Percentiles rank a stretch among this genome's conserved stretches.
These are phyloP conservation scores for Glonium stellatum DNA, from an alignment of 495 filamentous ascomycete genomes.

Conservation along the genomic window DNA sequence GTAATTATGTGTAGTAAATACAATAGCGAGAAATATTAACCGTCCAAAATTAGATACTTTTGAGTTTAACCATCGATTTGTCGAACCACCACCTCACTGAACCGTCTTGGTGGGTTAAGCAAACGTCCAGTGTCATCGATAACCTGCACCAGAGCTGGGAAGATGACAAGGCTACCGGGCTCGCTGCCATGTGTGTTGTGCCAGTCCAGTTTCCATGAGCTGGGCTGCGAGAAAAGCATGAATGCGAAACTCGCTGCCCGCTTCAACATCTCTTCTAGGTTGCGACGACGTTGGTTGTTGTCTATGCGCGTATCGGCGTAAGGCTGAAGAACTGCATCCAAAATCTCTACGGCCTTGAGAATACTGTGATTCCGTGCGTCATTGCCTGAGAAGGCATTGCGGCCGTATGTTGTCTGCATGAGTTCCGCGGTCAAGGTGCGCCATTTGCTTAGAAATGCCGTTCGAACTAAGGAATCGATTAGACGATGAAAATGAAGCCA, in stretches of 20 bases:
- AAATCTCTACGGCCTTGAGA: slow-evolving; percentile 9
- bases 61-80: slow-evolving; percentile 16
- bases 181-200: slow-evolving; percentile 13
- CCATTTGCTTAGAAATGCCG: slow-evolving; percentile 31
- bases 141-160: slow-evolving; percentile 33
- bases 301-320: slow-evolving; percentile 24
- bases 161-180: slow-evolving; percentile 31
- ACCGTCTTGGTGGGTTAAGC: slow-evolving; percentile 23
- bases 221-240: slow-evolving; percentile 37
- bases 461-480: background rate
- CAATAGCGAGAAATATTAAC: background rate
- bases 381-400: slow-evolving; percentile 16
- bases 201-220: slow-evolving; percentile 34
- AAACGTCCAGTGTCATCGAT: slow-evolving; percentile 28
- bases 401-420: slow-evolving; percentile 28
- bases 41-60: background rate
- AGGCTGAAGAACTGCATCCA: slow-evolving; percentile 29
- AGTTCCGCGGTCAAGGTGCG: slow-evolving; percentile 31
- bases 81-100: slow-evolving; percentile 31
- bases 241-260: slow-evolving; percentile 35
- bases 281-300: slow-evolving; percentile 23
- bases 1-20: background rate
- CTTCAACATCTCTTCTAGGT: slow-evolving; percentile 35
- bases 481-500: slow-evolving; percentile 20
- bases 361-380: slow-evolving; percentile 29